These are phyloP conservation scores for Lichenothelia convexa DNA, from an alignment of 495 filamentous ascomycete genomes.

Conservation along the genomic window DNA sequence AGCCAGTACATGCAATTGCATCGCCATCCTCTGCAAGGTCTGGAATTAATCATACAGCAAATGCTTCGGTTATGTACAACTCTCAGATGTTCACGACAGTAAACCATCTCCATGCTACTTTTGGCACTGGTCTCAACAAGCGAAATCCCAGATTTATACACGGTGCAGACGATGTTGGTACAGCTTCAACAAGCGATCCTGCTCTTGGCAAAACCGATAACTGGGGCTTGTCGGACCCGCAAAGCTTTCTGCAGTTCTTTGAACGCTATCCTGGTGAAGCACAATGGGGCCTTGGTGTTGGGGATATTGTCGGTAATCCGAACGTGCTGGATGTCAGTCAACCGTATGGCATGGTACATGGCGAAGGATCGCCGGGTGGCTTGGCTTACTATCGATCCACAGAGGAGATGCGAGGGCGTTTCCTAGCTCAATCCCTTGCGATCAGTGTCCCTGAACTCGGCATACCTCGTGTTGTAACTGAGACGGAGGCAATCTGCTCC, in stretches of 20 bases:
- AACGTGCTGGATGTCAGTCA: conserved; percentile 85
- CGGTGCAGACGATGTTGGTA: conserved; percentile 55
- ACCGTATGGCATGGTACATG: conserved; percentile 62
- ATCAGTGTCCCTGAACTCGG: conserved; percentile 35
- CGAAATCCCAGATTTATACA: conserved; percentile 63
- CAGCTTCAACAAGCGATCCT: conserved; percentile 58
- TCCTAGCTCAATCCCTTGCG: conserved; percentile 36
- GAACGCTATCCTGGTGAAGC: conserved; percentile 54
- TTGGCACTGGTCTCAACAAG: conserved; percentile 40
- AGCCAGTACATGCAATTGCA: conserved; percentile 37
- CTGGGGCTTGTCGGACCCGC: conserved; percentile 64
- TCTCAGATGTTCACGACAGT: conserved; percentile 58
- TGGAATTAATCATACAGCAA: conserved; percentile 32
- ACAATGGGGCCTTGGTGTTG: conserved; percentile 62
- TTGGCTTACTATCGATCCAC: conserved; percentile 54
- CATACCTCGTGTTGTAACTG: conserved; percentile 49
- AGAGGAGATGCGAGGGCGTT: conserved; percentile 65
- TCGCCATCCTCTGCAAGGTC: conserved; percentile 31
- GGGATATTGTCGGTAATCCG: conserved; percentile 52
- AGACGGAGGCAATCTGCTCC: conserved; percentile 44
- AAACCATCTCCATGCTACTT: conserved; percentile 58
- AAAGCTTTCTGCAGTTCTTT: conserved; percentile 53
- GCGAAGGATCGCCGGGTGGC: conserved; percentile 68
- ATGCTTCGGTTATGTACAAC: conserved; percentile 56
- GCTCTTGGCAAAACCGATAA: conserved; percentile 59